Base-by-base conservation (phyloP, 2,329 filamentous ascomycete species). In the Verticillium longisporum region DNA sequence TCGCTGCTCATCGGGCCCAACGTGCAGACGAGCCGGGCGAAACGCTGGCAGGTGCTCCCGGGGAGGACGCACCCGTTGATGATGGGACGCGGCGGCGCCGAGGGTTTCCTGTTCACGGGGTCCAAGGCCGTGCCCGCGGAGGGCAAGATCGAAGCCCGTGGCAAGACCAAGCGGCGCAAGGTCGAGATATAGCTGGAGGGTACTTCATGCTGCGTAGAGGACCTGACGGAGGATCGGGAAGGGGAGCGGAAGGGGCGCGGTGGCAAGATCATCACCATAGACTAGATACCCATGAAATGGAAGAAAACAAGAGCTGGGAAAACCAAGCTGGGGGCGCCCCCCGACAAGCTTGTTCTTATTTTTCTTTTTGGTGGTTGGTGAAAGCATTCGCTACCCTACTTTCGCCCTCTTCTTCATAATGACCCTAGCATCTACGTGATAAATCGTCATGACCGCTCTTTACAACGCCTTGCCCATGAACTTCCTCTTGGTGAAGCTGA, bases 401-500 rank as follows among this genome's bases (percentile, higher is more conserved):
- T 18, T 3, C 41, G 7, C 21, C 21, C 41, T 21, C 41, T 26
- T 26, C 26, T 26, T 26, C 26, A 26, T 26, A 26, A 26, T 3
- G 37, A 13, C 2, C 37, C 26, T 3, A 3, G 26, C 26, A 6
- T 55, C n/a, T 11, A 11, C 11, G 54, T 5, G 54, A 10, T 26
- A 26, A 6, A 54, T 26, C 26, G 26, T 26, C 26, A 54, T 54
- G 50, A 13, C n/a, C 56, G 56, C 31, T 26, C 26, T 3, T 26
- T 81, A 93, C 77, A 95, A 80, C 67, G 86, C 85, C 86, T 98
- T 98, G 75, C 93, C 93, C 95, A 99, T 98, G 74, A 99, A 99
- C 86, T 97, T 97, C 79, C 95, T 88, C 88, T 98, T 98, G 60
- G 91, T 91, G 75, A 97, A 99, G 82, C 95, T 98, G 74, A 99